These are phyloP conservation scores for Mucor velutinosus DNA, from an alignment of 371 early-diverging fungal genomes.

Conservation along the genomic window DNA sequence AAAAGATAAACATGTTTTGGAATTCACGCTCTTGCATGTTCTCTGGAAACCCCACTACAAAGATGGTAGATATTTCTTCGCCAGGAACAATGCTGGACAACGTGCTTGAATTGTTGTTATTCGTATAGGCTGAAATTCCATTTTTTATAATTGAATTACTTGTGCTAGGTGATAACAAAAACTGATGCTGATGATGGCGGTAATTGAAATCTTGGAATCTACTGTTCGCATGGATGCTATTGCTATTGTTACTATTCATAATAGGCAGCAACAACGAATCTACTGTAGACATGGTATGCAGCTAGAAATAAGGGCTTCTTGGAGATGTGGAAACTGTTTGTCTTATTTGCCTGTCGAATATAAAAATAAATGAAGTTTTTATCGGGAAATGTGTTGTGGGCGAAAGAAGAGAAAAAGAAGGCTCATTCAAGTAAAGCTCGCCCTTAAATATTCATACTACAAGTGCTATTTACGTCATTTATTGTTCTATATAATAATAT, in stretches of 20 bases:
- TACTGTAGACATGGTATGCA: background rate
- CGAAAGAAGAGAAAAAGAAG: background rate
- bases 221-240: background rate
- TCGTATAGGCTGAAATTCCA: background rate
- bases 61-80: conserved; percentile 83
- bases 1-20: conserved; percentile 93
- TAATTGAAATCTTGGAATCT: background rate
- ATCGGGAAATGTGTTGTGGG: background rate
- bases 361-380: background rate
- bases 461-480: background rate
- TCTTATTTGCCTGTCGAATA: background rate
- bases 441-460: background rate
- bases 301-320: too few relatives aligned
- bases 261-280: background rate
- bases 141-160: background rate
- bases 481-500: background rate
- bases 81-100: background rate
- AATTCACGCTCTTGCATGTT: conserved; percentile 94
- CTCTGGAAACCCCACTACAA: conserved; percentile 94
- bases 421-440: background rate
- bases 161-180: conserved; percentile 2
- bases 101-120: background rate
- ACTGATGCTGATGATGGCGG: background rate
- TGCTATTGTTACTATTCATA: background rate
- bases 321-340: background rate